phyloP scores from a whole-genome alignment of 1,139 yeast genomes.

The Keqinozyma sinolaborantium region DNA sequence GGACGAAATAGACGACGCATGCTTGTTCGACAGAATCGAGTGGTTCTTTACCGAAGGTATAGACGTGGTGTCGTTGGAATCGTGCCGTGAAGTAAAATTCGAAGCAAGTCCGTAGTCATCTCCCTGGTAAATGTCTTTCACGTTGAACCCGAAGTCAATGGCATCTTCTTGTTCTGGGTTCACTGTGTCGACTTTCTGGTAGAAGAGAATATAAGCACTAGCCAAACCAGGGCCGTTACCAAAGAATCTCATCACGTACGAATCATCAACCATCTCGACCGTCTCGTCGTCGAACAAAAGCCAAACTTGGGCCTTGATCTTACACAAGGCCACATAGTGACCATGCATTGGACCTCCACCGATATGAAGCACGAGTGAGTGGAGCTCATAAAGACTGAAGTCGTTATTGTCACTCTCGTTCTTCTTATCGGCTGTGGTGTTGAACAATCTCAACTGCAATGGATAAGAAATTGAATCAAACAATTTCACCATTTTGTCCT shows the following conservation, averaged over 20 bases:
- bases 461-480: conserved; percentile 87
- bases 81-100: conserved; percentile 3
- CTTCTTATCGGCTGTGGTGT: conserved; percentile 51
- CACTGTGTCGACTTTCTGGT: conserved; percentile 31
- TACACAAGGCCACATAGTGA: conserved; percentile 85
- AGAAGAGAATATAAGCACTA: conserved; percentile 86
- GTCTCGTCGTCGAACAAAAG: conserved; percentile 91
- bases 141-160: conserved; percentile 33
- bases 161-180: conserved; percentile 19
- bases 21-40: conserved; percentile 1
- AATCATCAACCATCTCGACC: conserved; percentile 83
- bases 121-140: conserved; percentile 33
- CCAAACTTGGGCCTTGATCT: conserved; percentile 82
- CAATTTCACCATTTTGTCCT: conserved; percentile 79
- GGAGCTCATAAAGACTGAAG: conserved; percentile 66
- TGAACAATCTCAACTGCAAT: conserved; percentile 65
- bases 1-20: background rate
- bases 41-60: conserved; percentile 11
- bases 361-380: conserved; percentile 85
- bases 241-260: conserved; percentile 78
- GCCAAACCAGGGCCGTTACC: conserved; percentile 90
- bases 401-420: conserved; percentile 20
- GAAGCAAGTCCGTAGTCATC: conserved; percentile 18
- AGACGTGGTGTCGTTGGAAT: conserved; percentile 4
- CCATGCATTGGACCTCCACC: conserved; percentile 99